Conservation (phyloP, 768 basidiomycete genomes). For the Lactarius trivialis region DNA sequence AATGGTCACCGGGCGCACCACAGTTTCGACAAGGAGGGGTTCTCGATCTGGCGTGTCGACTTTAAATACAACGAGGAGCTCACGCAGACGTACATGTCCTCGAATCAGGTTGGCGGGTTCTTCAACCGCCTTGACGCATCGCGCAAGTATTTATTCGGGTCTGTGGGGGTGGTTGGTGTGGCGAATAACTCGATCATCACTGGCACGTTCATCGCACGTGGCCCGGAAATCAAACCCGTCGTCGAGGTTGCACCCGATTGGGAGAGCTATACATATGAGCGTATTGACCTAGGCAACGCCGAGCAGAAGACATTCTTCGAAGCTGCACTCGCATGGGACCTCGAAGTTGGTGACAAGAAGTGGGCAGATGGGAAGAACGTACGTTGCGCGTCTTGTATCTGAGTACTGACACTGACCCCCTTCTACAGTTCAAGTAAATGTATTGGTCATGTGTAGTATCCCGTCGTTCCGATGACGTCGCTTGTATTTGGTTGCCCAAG, state of each 20-base stretch:
- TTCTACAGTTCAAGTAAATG: slow-evolving; percentile 30
- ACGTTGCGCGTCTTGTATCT: slow-evolving; percentile 32
- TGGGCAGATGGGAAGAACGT: slow-evolving; percentile 91
- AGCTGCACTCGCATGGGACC: slow-evolving; percentile 89
- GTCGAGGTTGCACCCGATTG: slow-evolving; percentile 83
- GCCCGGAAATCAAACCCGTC: slow-evolving; percentile 62
- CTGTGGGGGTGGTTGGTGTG: slow-evolving; percentile 82
- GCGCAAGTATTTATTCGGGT: slow-evolving; percentile 94
- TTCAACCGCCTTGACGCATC: slow-evolving; percentile 98
- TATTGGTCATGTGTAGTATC: slow-evolving; percentile 1
- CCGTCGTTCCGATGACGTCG: not conserved
- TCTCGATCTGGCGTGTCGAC: slow-evolving; percentile 86
- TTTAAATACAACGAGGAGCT: slow-evolving; percentile 97
- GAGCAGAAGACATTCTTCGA: slow-evolving; percentile 89
- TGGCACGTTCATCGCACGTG: slow-evolving; percentile 79
- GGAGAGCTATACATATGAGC: slow-evolving; percentile 80
- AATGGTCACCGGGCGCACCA: not conserved
- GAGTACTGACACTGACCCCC: slow-evolving; percentile 1
- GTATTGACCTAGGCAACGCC: slow-evolving; percentile 64
- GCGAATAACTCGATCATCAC: slow-evolving; percentile 72
- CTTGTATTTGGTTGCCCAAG: slow-evolving; percentile 8
- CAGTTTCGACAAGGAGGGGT: slow-evolving; percentile 85
- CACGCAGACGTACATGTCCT: slow-evolving; percentile 89
- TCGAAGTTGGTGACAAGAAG: slow-evolving; percentile 80
- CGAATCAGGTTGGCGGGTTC: slow-evolving; percentile 91